phyloP scores from a whole-genome alignment of 352 stramenopile species.

The Nothophytophthora sp. region DNA sequence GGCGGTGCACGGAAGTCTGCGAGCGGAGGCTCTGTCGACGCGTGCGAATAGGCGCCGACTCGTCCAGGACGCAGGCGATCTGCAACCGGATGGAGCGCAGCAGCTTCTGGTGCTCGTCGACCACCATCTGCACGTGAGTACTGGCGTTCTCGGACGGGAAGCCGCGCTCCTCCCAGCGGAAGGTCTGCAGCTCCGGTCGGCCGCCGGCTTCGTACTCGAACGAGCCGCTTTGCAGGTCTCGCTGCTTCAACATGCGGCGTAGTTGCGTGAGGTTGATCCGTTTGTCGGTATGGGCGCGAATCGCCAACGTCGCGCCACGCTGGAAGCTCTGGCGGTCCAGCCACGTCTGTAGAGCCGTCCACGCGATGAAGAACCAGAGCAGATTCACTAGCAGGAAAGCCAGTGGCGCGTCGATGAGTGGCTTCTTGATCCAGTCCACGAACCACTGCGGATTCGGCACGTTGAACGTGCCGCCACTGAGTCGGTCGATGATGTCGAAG shows the following conservation, averaged over 20 bases:
- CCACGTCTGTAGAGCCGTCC: conserved; percentile 53
- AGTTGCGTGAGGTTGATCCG: conserved; percentile 52
- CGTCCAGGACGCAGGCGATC: conserved; percentile 53
- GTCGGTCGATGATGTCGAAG: conserved; percentile 95
- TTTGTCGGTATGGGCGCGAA: conserved; percentile 82
- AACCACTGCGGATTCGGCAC: conserved; percentile 90
- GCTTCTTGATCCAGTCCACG: conserved; percentile 68
- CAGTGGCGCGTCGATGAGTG: conserved; percentile 53
- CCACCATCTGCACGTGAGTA: conserved; percentile 83
- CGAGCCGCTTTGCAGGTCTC: conserved; percentile 27
- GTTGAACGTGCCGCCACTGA: conserved; percentile 93
- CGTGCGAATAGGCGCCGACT: conserved; percentile 43
- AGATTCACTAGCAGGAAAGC: conserved; percentile 87
- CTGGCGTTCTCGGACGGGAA: conserved; percentile 86
- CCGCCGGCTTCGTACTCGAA: conserved; percentile 42
- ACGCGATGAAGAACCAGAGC: conserved; percentile 66
- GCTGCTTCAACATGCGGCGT: conserved; percentile 40
- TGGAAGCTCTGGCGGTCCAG: conserved; percentile 44
- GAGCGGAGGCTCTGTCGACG: conserved; percentile 25
- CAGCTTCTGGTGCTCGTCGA: conserved; percentile 63
- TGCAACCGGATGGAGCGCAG: conserved; percentile 66
- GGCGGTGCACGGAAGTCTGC: neutral
- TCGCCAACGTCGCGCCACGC: conserved; percentile 86
- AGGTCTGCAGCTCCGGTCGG: conserved; percentile 67
- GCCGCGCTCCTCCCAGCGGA: conserved; percentile 76